Conservation (phyloP, 768 basidiomycete genomes). For the Pisolithus microcarpus region DNA sequence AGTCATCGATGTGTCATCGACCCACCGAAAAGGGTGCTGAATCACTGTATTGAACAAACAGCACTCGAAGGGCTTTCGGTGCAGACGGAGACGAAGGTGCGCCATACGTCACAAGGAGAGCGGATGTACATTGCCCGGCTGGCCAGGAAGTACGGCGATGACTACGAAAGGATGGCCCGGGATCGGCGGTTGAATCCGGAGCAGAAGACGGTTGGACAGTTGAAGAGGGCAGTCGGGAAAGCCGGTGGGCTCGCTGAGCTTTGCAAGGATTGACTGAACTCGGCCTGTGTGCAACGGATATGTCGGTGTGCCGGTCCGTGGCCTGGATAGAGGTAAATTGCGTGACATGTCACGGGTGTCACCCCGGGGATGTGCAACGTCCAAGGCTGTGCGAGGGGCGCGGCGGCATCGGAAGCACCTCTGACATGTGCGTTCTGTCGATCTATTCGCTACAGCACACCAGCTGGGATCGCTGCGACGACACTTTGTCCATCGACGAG, state of each 20-base stretch:
- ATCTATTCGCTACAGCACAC: conserved; percentile 8
- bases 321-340: conserved; percentile 14
- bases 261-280: not conserved
- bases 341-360: conserved; percentile 22
- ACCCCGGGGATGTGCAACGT: conserved; percentile 17
- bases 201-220: conserved; percentile 79
- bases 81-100: conserved; percentile 38
- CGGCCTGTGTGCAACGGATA: conserved; percentile 2
- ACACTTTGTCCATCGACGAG: not conserved
- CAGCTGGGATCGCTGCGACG: too few species aligned
- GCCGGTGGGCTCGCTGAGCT: conserved; percentile 40
- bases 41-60: conserved; percentile 16
- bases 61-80: conserved; percentile 62
- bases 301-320: conserved; percentile 7
- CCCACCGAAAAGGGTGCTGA: conserved; percentile 7
- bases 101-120: conserved; percentile 68
- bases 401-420: conserved; percentile 10
- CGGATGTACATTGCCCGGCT: conserved; percentile 57
- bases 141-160: conserved; percentile 60
- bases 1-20: conserved; percentile 12
- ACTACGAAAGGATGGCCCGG: conserved; percentile 68
- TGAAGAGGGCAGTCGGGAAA: conserved; percentile 55
- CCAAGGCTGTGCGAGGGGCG: conserved; percentile 27
- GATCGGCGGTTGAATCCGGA: conserved; percentile 75
- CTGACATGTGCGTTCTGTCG: not conserved